Evolutionary conservation across 108 stramenopile species (phyloP), one percentile per base, ranked within the genome.

Genomic region (Nannochloropsis gaditana): DNA sequence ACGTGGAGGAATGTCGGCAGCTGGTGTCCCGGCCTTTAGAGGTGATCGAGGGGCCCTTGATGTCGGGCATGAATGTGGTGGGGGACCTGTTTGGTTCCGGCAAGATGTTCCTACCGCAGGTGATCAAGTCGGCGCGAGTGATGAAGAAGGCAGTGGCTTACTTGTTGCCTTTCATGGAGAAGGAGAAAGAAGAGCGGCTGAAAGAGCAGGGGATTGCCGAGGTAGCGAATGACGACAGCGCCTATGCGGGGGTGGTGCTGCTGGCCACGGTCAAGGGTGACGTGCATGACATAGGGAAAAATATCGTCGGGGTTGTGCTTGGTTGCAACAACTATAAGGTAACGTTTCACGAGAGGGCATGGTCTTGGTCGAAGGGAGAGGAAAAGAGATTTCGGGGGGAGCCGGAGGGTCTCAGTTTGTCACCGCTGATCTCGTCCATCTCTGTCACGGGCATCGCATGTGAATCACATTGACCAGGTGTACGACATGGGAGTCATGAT

Each of bases 71-170:
- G 99, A 98, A 98, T 88, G 92, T 98, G 9, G 96, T 99, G 44
- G 99, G 99, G 10, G 99, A 99, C 90, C 90, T 99, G 45, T 99
- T 99, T 87, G 99, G 99, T 43, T 89, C 96, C 45, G 99, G 99
- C 80, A 99, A 99, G 90, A 99, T 99, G 99, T 99, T 99, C 86
- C 91, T 99, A 84, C 99, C 99, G 43, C 99, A 99, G 93, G 99
- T 99, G 79, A 99, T 99, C 91, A 99, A 99, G 90, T 96, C 95
- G 44, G 99, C 99, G 43, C 96, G 99, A 44, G 99, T 99, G 1
- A 99, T 99, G 99, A 99, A 99, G 94, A 98, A 98, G 91, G 99
- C 99, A 73, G 99, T 99, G 43, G 97, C 97, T 5, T 97, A 97
- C 85, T 88, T 99, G 59, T 91, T 98, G 79, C 99, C 99, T 4